Evolutionary conservation across 164 flowering plant genomes (phyloP).

Genomic region (Echeveria elegans): DNA sequence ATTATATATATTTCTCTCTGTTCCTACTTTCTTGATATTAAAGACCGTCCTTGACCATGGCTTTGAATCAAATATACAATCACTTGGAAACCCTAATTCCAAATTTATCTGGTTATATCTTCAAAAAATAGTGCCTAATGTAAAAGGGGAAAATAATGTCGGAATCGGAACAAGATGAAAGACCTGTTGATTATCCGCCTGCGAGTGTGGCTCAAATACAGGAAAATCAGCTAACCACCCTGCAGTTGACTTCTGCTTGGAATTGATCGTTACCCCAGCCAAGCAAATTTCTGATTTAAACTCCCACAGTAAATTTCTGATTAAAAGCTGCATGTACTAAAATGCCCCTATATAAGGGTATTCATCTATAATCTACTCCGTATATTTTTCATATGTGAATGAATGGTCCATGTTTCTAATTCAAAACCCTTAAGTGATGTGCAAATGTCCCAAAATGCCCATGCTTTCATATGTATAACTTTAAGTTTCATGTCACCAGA

Average conservation of each 20-base stretch:
- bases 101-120: too few relatives aligned
- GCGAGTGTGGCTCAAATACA: conserved; percentile 99
- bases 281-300: conserved; percentile 82
- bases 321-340: too few relatives aligned
- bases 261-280: conserved; percentile 90
- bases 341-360: too few relatives aligned
- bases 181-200: conserved; percentile 90
- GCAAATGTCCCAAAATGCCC: too few relatives aligned
- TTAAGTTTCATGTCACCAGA: not conserved
- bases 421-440: not conserved
- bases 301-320: too few relatives aligned
- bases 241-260: conserved; percentile 84
- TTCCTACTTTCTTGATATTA: too few relatives aligned
- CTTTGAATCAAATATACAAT: not conserved
- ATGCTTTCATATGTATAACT: too few relatives aligned
- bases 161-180: conserved; percentile 1
- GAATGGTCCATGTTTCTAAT: not conserved
- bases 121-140: too few relatives aligned
- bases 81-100: not conserved
- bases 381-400: not conserved
- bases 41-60: not conserved
- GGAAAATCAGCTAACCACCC: conserved; percentile 99
- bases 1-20: too few relatives aligned
- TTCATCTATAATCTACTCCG: too few relatives aligned
- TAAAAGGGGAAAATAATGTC: not conserved